Evolutionary conservation across 2,329 filamentous ascomycete genomes (phyloP).

Genomic region (Talaromyces sp.): DNA sequence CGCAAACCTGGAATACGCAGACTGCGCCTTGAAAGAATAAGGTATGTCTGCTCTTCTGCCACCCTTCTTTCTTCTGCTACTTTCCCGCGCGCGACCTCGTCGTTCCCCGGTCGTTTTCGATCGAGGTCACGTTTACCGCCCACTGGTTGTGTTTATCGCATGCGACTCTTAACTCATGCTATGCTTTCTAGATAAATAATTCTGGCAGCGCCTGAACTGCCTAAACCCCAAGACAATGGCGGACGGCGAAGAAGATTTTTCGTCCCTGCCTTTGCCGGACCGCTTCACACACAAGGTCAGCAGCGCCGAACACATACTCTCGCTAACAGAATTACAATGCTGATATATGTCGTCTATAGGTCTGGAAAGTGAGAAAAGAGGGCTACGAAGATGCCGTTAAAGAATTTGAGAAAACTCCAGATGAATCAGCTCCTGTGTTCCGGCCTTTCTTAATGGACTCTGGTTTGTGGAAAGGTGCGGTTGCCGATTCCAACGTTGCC

Average conservation of each 20-base stretch:
- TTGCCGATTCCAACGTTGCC: slow-evolving; percentile 91
- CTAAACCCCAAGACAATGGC: slow-evolving; percentile 27
- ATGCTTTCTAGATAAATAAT: neutral
- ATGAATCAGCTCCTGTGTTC: slow-evolving; percentile 81
- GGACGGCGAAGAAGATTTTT: slow-evolving; percentile 39
- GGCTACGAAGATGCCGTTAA: slow-evolving; percentile 91
- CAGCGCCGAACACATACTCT: neutral
- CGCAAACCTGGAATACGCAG: neutral
- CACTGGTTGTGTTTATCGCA: neutral
- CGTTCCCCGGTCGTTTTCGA: neutral
- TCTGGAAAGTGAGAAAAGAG: slow-evolving; percentile 95
- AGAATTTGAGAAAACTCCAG: slow-evolving; percentile 75
- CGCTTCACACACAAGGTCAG: slow-evolving; percentile 40
- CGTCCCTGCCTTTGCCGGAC: slow-evolving; percentile 37
- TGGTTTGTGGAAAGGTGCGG: slow-evolving; percentile 83
- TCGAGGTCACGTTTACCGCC: neutral
- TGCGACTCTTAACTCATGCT: neutral
- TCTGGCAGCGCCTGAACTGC: slow-evolving; percentile 6
- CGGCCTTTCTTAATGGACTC: slow-evolving; percentile 81
- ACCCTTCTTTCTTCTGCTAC: neutral
- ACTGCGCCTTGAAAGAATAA: neutral
- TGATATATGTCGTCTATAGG: slow-evolving; percentile 40
- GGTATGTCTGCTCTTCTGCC: neutral
- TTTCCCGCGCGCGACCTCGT: neutral
- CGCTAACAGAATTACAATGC: neutral